Conservation (phyloP, 768 basidiomycete species). For the Suillus ampliporus region DNA sequence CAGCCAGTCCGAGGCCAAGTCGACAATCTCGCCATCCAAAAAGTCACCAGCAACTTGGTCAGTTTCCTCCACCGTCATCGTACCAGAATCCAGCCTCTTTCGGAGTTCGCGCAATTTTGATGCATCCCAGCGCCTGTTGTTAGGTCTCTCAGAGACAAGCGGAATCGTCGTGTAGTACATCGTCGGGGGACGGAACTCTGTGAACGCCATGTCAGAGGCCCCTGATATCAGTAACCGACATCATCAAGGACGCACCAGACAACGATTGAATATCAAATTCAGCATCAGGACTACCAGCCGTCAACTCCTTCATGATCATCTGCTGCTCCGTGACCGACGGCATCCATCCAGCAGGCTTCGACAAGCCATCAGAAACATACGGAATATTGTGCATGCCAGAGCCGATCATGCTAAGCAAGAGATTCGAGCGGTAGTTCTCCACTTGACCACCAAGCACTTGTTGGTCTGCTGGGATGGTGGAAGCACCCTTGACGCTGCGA, state of each 20-base stretch:
- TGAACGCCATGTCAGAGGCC: slow-evolving; percentile 11
- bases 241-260: slow-evolving; percentile 65
- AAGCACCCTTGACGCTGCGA: slow-evolving; percentile 88
- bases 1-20: slow-evolving; percentile 96
- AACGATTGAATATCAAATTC: slow-evolving; percentile 87
- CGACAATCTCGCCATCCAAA: slow-evolving; percentile 92
- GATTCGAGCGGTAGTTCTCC: slow-evolving; percentile 94
- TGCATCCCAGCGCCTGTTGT: slow-evolving; percentile 92
- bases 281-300: slow-evolving; percentile 74
- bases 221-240: not conserved
- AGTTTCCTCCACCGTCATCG: slow-evolving; percentile 82
- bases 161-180: slow-evolving; percentile 98
- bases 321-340: slow-evolving; percentile 91
- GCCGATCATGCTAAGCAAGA: slow-evolving; percentile 87
- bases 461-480: slow-evolving; percentile 89
- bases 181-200: slow-evolving; percentile 90
- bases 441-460: slow-evolving; percentile 91
- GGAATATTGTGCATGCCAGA: slow-evolving; percentile 70
- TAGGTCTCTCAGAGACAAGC: slow-evolving; percentile 80
- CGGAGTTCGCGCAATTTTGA: slow-evolving; percentile 92
- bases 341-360: slow-evolving; percentile 69
- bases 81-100: slow-evolving; percentile 91
- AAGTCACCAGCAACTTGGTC: slow-evolving; percentile 91
- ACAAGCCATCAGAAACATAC: slow-evolving; percentile 57
- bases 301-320: slow-evolving; percentile 95